Percentiles rank a stretch among this genome's conserved stretches.
phyloP scores from a whole-genome alignment of 441 rosid genomes.

The Mallotus japonicus region DNA sequence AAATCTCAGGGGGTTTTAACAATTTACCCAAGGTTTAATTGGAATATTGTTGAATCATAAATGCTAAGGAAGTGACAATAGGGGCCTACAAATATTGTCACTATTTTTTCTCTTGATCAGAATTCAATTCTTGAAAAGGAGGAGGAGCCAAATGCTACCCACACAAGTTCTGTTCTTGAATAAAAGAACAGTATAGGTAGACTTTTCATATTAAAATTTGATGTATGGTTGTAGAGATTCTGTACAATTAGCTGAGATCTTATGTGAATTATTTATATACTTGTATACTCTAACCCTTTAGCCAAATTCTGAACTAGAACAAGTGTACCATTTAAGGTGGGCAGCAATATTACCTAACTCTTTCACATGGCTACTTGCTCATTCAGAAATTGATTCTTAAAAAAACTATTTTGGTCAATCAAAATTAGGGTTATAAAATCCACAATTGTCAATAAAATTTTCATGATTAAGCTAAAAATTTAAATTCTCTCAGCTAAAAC shows the following conservation, averaged over 20 bases:
- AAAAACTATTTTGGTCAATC: constrained; percentile 7
- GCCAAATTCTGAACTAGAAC: constrained; percentile 24
- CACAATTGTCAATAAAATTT: not conserved
- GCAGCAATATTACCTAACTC: constrained; percentile 18
- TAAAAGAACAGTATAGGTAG: not conserved
- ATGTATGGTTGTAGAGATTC: constrained; percentile 20
- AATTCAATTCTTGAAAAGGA: constrained; percentile 21
- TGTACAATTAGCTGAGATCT: constrained; percentile 23
- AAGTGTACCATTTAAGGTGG: constrained; percentile 22
- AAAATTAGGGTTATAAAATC: constrained; percentile 3
- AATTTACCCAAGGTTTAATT: not conserved
- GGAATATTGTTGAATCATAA: constrained; percentile 12
- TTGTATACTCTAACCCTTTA: constrained; percentile 1
- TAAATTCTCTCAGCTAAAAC: not conserved
- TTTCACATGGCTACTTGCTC: constrained; percentile 26
- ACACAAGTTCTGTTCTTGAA: constrained; percentile 7
- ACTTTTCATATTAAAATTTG: not conserved
- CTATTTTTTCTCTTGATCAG: constrained; percentile 4
- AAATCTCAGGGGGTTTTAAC: too few relatives aligned
- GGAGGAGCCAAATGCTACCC: constrained; percentile 22
- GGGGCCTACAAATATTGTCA: constrained; percentile 21
- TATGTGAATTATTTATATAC: constrained; percentile 6
- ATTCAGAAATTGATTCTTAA: not conserved
- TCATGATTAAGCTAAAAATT: not conserved
- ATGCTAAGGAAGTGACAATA: constrained; percentile 15